A percentile compares a stretch with the other conserved stretches of the same genome.
Conservation (phyloP, 495 filamentous ascomycete genomes). For the Tuber aestivum region DNA sequence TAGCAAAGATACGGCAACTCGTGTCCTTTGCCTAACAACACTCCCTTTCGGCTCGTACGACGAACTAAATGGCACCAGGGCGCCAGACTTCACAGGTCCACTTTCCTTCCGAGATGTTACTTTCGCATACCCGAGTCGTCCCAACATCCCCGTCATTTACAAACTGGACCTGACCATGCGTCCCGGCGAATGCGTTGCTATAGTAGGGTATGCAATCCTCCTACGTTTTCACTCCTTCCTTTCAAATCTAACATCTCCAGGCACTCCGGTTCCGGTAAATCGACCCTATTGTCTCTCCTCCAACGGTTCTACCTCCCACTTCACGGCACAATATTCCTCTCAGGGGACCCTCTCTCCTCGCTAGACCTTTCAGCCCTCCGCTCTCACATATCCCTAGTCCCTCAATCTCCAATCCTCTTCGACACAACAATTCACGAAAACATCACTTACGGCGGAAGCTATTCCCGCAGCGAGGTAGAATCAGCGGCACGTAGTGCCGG, state of each 20-base stretch:
- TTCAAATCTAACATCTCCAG: conserved; percentile 11
- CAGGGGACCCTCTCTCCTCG: conserved; percentile 50
- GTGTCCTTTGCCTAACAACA: conserved; percentile 64
- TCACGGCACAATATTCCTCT: conserved; percentile 52
- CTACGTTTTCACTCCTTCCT: conserved; percentile 51
- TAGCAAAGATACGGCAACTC: conserved; percentile 63
- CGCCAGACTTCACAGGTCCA: conserved; percentile 48
- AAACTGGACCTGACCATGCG: conserved; percentile 52
- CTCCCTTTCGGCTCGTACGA: conserved; percentile 63
- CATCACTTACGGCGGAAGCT: conserved; percentile 63
- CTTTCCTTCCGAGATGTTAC: conserved; percentile 55
- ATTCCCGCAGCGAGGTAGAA: conserved; percentile 44
- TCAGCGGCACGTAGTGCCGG: conserved; percentile 61
- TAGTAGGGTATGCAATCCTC: conserved; percentile 54
- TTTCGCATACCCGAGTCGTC: conserved; percentile 63
- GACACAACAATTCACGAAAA: conserved; percentile 66
- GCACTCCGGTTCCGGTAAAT: conserved; percentile 80
- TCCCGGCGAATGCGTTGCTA: conserved; percentile 86
- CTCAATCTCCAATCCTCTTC: conserved; percentile 74
- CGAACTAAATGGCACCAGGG: conserved; percentile 18
- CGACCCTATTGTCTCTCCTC: conserved; percentile 71
- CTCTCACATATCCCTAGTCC: conserved; percentile 64
- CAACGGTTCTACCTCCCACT: conserved; percentile 56
- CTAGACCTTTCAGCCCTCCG: conserved; percentile 62
- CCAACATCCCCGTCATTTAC: conserved; percentile 55